Base-by-base conservation (phyloP, 352 stramenopile genomes). In the Globisporangium middletonii region DNA sequence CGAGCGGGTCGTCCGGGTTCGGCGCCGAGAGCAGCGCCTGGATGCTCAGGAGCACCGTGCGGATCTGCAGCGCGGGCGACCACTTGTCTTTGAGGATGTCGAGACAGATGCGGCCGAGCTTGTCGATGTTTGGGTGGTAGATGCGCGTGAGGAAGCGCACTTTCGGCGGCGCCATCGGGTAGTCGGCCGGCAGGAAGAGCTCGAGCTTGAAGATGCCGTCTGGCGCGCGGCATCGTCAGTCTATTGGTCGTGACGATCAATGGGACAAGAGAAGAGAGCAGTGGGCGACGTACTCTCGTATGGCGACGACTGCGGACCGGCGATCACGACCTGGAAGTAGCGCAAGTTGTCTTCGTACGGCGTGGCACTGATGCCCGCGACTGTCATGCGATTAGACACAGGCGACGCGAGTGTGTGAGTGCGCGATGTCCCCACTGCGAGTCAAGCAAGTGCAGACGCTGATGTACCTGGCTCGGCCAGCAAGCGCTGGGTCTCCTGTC, bases 51-150 rank as follows among this genome's bases (percentile, higher is more conserved):
- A 99, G 77, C 51, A 99, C 95, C 2, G 96, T 99, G 68, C 96
- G 80, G 72, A 99, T 99, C 83, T 99, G 96, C 45, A 99, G 83
- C 18, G 96, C 96, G 1, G 97, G 97, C 54, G 92, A 98, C 97
- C 97, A 99, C 76, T 99, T 99, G 80, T 99, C 95, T 73, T 99
- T 99, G 57, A 99, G 80, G 69, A 99, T 99, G 68, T 99, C 97
- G 48, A 99, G 84, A 63, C 97, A 99, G 72, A 99, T 99, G 57
- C 96, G 79, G 23, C 96, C 96, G 13, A 98, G 78, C 69, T 98
- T 98, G 79, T 99, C 95, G 57, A 99, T 97, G 81, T 99, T 99
- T 15, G 95, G 95, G 74, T 99, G 97, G 67, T 98, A 99, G 59
- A 99, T 98, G 79, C 98, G 98, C 50, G 97, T 99, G 19, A 98